phyloP scores from a whole-genome alignment of 371 early-diverging fungal species.

The Apophysomyces variabilis region DNA sequence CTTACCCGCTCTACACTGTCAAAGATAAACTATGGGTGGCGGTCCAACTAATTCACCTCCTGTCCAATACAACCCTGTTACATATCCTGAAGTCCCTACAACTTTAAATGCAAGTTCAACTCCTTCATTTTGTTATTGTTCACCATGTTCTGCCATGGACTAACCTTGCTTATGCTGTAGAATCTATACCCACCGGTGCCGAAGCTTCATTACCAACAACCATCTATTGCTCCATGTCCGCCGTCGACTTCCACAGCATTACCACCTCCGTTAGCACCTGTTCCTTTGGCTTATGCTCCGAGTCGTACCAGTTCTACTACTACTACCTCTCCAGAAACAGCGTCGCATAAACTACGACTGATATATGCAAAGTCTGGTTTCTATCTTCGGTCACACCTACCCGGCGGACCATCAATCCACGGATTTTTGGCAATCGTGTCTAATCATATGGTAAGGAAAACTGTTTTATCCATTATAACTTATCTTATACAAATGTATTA shows the following conservation, averaged over 20 bases:
- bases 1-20: background rate
- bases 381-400: slow-evolving; percentile 22
- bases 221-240: background rate
- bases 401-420: slow-evolving; percentile 26
- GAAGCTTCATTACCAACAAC: background rate
- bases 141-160: background rate
- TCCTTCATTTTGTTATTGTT: background rate
- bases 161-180: background rate
- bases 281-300: slow-evolving; percentile 10
- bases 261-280: slow-evolving; percentile 17
- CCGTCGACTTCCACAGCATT: background rate
- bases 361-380: slow-evolving; percentile 52
- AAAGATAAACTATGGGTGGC: slow-evolving; percentile 13
- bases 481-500: slow-evolving; percentile 20
- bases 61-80: background rate
- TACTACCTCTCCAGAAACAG: slow-evolving; percentile 9
- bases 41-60: slow-evolving; percentile 21
- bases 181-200: background rate
- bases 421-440: slow-evolving; percentile 35
- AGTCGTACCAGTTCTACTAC: background rate
- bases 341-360: slow-evolving; percentile 22
- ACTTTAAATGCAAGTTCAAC: background rate
- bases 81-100: slow-evolving; percentile 1
- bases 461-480: background rate
- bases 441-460: slow-evolving; percentile 10